Evolutionary conservation across 495 filamentous ascomycete genomes (phyloP).

Genomic region (Talaromyces ruber): DNA sequence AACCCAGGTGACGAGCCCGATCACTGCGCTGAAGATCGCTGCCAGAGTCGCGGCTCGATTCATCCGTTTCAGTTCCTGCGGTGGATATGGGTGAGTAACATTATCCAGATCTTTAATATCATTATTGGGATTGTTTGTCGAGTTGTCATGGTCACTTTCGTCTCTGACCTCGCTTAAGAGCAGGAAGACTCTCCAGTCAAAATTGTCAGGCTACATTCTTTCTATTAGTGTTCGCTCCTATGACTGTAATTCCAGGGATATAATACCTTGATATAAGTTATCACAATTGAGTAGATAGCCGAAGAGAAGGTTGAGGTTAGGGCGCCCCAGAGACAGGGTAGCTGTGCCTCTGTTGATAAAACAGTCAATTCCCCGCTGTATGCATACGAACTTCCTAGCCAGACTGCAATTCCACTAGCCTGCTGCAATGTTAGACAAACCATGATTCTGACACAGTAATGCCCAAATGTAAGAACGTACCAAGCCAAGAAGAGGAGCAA

Average conservation of each 20-base stretch:
- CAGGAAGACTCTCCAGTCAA: slow-evolving; percentile 4
- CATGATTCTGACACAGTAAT: background rate
- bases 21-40: background rate
- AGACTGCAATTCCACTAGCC: slow-evolving; percentile 24
- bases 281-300: slow-evolving; percentile 10
- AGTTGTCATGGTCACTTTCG: background rate
- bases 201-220: background rate
- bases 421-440: background rate
- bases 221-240: background rate
- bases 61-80: background rate
- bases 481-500: slow-evolving; percentile 30
- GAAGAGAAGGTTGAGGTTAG: slow-evolving; percentile 14
- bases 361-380: slow-evolving; percentile 28
- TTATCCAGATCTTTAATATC: background rate
- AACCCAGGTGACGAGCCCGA: background rate
- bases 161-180: background rate
- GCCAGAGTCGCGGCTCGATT: background rate
- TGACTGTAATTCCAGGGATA: too few species aligned
- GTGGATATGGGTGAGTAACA: background rate
- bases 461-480: background rate
- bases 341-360: slow-evolving; percentile 19
- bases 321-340: slow-evolving; percentile 25
- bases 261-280: slow-evolving; percentile 6
- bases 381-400: slow-evolving; percentile 26
- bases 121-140: background rate